Conservation (phyloP, 2,329 filamentous ascomycete genomes). For the Fusarium tanahbumbuense region DNA sequence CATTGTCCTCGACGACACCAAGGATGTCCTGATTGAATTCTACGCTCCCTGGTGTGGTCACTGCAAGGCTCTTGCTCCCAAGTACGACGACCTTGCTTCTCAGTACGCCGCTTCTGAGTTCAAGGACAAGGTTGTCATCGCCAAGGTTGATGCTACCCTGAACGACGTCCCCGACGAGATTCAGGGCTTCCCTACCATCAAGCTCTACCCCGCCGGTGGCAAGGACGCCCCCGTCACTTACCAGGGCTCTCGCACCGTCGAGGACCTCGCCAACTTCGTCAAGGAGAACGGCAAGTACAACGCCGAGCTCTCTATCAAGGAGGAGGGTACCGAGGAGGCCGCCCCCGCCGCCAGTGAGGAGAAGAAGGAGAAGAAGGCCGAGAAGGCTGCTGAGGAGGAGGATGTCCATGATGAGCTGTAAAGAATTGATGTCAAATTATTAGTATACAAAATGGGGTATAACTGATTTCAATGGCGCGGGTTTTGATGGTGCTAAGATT, state of each 20-base stretch:
- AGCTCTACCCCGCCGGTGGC: slow-evolving; percentile 91
- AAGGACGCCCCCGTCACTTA: slow-evolving; percentile 90
- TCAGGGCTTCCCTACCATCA: slow-evolving; percentile 98
- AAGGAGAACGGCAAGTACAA: slow-evolving; percentile 94
- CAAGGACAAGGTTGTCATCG: slow-evolving; percentile 87
- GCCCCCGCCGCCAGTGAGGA: slow-evolving; percentile 65
- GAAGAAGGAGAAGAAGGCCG: slow-evolving; percentile 57
- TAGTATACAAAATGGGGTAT: slow-evolving; percentile 47
- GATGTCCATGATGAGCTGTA: slow-evolving; percentile 81
- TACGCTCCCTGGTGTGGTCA: slow-evolving; percentile 99
- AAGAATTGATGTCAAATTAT: slow-evolving; percentile 51
- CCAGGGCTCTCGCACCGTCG: slow-evolving; percentile 85
- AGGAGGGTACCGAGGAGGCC: slow-evolving; percentile 66
- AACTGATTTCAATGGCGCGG: slow-evolving; percentile 51
- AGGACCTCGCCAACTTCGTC: slow-evolving; percentile 93
- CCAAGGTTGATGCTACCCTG: slow-evolving; percentile 95
- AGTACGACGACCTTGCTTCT: slow-evolving; percentile 91
- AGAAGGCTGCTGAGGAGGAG: slow-evolving; percentile 58
- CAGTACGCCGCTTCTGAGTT: slow-evolving; percentile 82
- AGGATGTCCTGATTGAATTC: slow-evolving; percentile 98
- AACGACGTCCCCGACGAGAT: slow-evolving; percentile 99
- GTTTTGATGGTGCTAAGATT: slow-evolving; percentile 47
- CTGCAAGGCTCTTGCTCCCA: slow-evolving; percentile 97
- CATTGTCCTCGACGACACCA: slow-evolving; percentile 89
- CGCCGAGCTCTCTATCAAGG: slow-evolving; percentile 71